A percentile compares a stretch with the other conserved stretches of the same genome.
Conservation (phyloP, 2,329 filamentous ascomycete species). For the Gnomoniopsis sp. region DNA sequence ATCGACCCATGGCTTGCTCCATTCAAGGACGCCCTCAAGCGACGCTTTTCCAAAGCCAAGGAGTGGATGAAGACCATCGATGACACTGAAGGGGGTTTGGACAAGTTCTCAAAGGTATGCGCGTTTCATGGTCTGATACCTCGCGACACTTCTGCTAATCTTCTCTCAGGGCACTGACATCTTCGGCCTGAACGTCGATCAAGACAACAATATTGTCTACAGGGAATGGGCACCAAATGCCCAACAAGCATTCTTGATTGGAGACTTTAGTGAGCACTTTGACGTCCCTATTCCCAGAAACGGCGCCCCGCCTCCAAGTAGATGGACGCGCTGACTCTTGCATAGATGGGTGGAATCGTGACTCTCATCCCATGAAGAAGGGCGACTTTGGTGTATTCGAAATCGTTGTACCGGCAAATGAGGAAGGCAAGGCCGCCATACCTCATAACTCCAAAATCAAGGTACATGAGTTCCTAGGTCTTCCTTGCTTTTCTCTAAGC, state of each 20-base stretch:
- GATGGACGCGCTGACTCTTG: no score
- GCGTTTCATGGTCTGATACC: not conserved
- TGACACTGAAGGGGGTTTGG: slow-evolving; percentile 79
- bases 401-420: slow-evolving; percentile 67
- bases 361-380: slow-evolving; percentile 83
- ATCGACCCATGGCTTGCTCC: slow-evolving; percentile 89
- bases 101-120: slow-evolving; percentile 81
- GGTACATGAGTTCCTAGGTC: no score
- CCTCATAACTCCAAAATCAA: slow-evolving; percentile 95
- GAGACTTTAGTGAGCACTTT: slow-evolving; percentile 77
- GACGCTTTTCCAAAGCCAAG: slow-evolving; percentile 74
- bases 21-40: slow-evolving; percentile 73
- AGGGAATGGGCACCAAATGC: slow-evolving; percentile 97
- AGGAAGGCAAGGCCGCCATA: slow-evolving; percentile 72
- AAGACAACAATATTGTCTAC: slow-evolving; percentile 83
- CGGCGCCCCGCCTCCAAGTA: slow-evolving; percentile 29
- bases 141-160: slow-evolving; percentile 5
- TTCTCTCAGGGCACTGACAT: slow-evolving; percentile 72
- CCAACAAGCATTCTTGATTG: slow-evolving; percentile 77
- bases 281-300: not conserved
- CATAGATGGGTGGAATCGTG: slow-evolving; percentile 79
- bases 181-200: slow-evolving; percentile 79
- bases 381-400: slow-evolving; percentile 85
- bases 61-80: slow-evolving; percentile 85
- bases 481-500: not conserved